phyloP scores from a whole-genome alignment of 2,329 filamentous ascomycete genomes.

The Stachybotrys chlorohalonatus region DNA sequence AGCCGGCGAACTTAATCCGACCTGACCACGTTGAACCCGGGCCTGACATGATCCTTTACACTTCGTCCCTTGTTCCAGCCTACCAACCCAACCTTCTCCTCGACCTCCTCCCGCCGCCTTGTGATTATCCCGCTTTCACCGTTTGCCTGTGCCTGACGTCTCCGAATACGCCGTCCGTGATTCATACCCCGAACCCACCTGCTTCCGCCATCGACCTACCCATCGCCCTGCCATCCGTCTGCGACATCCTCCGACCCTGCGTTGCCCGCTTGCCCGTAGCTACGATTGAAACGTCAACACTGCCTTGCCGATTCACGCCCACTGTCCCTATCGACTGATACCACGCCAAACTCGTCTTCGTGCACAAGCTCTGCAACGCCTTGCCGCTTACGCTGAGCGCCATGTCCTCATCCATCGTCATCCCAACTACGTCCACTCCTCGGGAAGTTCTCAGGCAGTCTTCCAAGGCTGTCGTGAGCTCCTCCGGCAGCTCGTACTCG shows the following conservation, averaged over 20 bases:
- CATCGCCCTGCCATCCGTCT: not conserved
- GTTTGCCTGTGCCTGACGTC: not conserved
- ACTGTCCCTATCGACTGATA: too few relatives aligned
- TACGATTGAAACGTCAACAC: not conserved
- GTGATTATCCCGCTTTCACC: not conserved
- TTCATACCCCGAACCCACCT: not conserved
- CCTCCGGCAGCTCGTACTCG: constrained; percentile 30
- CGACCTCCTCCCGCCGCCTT: not conserved
- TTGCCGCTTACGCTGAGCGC: constrained; percentile 3
- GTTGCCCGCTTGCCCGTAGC: constrained; percentile 1
- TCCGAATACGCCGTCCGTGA: not conserved
- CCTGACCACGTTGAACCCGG: not conserved
- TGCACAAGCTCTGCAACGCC: not conserved
- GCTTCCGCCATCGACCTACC: not conserved
- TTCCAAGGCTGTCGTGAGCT: constrained; percentile 37
- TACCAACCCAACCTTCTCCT: not conserved
- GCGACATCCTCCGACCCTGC: not conserved
- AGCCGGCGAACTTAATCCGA: not conserved
- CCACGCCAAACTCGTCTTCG: not conserved
- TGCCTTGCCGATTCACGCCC: not conserved
- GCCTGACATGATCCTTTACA: not conserved
- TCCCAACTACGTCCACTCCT: constrained; percentile 40
- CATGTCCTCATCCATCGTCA: constrained; percentile 64
- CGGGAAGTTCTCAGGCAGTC: constrained; percentile 26
- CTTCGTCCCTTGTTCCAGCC: not conserved